Evolutionary conservation across 129 eudicot species (phyloP).

Genomic region (Flaveria bidentis): DNA sequence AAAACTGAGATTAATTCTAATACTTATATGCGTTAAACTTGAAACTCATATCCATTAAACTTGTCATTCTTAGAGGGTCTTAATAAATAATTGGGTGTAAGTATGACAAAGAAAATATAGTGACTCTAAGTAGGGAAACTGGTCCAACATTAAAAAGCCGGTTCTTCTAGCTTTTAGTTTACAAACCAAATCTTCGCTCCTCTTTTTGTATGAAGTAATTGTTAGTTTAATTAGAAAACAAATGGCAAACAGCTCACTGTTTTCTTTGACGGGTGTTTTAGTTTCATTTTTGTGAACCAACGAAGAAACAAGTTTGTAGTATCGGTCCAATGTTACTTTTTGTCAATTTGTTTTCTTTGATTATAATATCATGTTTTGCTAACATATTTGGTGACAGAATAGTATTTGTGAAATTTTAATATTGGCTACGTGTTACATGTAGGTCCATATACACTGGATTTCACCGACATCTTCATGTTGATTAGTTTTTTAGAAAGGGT

Average conservation of each 20-base stretch:
- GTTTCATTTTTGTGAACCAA: conserved; percentile 26
- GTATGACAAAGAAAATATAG: background rate
- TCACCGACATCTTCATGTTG: conserved; percentile 29
- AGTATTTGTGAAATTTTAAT: background rate
- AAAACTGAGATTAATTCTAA: no score
- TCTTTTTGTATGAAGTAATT: conserved; percentile 21
- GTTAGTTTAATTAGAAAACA: conserved; percentile 26
- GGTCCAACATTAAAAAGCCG: conserved; percentile 43
- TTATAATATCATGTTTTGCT: conserved; percentile 12
- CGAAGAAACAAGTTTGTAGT: conserved; percentile 31
- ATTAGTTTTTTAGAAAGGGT: conserved; percentile 9
- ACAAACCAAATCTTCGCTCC: conserved; percentile 39
- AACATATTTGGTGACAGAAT: conserved; percentile 1
- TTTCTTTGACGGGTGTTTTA: conserved; percentile 22
- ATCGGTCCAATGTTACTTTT: conserved; percentile 18
- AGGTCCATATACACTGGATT: conserved; percentile 13
- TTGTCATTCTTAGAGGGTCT: background rate
- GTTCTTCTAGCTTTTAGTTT: conserved; percentile 37
- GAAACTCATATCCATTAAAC: background rate
- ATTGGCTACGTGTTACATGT: background rate
- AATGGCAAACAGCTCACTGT: conserved; percentile 36
- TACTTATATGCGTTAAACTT: no score
- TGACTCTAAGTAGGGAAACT: conserved; percentile 26
- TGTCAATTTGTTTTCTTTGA: conserved; percentile 20
- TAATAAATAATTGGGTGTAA: conserved; percentile 3